Evolutionary conservation across 345 rosid species (phyloP).

Genomic region (Tarenaya hassleriana): DNA sequence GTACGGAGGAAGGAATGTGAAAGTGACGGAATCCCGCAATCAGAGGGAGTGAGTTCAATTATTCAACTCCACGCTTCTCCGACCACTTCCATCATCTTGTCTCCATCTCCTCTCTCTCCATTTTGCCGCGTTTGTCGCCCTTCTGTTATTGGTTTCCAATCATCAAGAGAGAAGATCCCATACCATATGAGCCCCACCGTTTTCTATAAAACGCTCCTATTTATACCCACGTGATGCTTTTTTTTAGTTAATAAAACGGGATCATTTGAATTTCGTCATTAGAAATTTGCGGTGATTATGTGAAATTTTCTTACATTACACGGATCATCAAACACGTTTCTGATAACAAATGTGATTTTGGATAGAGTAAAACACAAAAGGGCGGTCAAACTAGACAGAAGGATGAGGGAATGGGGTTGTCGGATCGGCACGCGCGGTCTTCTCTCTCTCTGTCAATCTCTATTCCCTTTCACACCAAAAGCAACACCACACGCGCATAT

Average conservation of each 20-base stretch:
- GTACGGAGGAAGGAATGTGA: neutral
- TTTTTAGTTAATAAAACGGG: too few relatives aligned
- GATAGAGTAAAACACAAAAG: neutral
- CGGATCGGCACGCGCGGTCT: slow-evolving; percentile 11
- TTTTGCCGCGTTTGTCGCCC: slow-evolving; percentile 28
- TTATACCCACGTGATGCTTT: too few relatives aligned
- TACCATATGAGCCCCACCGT: too few relatives aligned
- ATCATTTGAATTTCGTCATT: too few relatives aligned
- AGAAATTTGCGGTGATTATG: too few relatives aligned
- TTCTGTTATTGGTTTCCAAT: neutral
- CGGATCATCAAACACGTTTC: slow-evolving; percentile 1
- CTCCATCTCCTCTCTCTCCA: slow-evolving; percentile 9
- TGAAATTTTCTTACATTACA: too few relatives aligned
- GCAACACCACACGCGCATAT: neutral
- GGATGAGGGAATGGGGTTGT: slow-evolving; percentile 7
- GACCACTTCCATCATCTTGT: slow-evolving; percentile 27
- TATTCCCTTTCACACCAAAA: slow-evolving; percentile 29
- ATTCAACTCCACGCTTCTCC: slow-evolving; percentile 25
- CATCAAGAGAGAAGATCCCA: too few relatives aligned
- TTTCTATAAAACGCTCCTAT: too few relatives aligned
- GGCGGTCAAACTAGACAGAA: neutral
- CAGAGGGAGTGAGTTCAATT: slow-evolving; percentile 22
- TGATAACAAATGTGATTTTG: slow-evolving; percentile 1
- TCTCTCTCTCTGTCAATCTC: slow-evolving; percentile 20
- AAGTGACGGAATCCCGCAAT: too few relatives aligned